phyloP scores from a whole-genome alignment of 768 basidiomycete species.

The Boletus bicolor region DNA sequence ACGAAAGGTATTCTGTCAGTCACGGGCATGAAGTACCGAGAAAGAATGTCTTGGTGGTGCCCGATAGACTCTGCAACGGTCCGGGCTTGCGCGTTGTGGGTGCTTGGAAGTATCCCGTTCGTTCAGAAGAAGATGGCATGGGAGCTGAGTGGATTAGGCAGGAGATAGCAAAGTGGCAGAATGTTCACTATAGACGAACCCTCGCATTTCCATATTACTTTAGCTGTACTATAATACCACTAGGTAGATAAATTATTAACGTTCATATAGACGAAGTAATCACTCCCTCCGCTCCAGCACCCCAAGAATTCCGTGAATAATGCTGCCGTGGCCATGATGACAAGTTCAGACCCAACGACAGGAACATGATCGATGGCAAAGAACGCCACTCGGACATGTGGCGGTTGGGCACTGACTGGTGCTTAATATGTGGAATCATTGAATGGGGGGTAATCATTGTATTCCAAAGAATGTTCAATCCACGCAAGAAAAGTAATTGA shows the following conservation, averaged over 20 bases:
- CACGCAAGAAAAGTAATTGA: no score
- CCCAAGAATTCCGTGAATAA: no score
- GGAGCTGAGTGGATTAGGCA: slow-evolving; percentile 23
- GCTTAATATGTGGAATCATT: no score
- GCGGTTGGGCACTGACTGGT: no score
- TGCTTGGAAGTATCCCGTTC: slow-evolving; percentile 17
- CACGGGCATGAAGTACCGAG: slow-evolving; percentile 20
- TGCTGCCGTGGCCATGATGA: no score
- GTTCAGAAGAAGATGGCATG: slow-evolving; percentile 13
- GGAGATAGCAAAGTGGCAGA: slow-evolving; percentile 7
- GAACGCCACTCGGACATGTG: no score
- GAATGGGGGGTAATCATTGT: no score
- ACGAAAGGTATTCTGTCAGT: slow-evolving; percentile 35
- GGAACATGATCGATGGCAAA: no score
- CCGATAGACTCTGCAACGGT: slow-evolving; percentile 28
- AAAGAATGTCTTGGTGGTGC: slow-evolving; percentile 21
- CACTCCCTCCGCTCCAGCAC: no score
- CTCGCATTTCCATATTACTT: not conserved
- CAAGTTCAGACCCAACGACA: no score
- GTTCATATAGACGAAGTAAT: not conserved
- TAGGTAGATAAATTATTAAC: not conserved
- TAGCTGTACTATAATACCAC: not conserved
- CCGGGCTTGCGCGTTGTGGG: slow-evolving; percentile 25
- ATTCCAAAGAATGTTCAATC: no score
- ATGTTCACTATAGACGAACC: no score